Percentiles rank a stretch among this genome's conserved stretches.
These are phyloP conservation scores for Penicillium sp. DNA, from an alignment of 2,329 filamentous ascomycete genomes.

Conservation along the genomic window DNA sequence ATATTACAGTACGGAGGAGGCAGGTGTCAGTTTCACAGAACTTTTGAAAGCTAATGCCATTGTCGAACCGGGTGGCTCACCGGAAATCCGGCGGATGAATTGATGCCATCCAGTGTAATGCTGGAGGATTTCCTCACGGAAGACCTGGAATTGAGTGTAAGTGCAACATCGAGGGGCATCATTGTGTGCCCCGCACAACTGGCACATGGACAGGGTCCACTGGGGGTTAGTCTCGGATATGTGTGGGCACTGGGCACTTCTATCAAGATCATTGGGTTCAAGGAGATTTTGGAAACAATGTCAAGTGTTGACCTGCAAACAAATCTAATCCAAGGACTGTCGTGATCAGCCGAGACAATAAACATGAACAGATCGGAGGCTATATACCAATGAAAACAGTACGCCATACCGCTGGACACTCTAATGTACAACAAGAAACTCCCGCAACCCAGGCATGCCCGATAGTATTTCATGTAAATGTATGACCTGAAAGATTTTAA, in stretches of 20 bases:
- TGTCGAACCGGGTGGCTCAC: not conserved
- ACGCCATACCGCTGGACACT: slow-evolving; percentile 6
- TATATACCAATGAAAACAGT: slow-evolving; percentile 11
- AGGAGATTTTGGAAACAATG: not conserved
- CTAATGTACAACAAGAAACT: slow-evolving; percentile 7
- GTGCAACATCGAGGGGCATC: not conserved
- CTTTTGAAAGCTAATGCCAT: not conserved
- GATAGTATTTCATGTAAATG: not conserved
- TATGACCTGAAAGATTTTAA: not conserved
- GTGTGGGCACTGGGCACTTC: not conserved
- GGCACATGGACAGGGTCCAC: not conserved
- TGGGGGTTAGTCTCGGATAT: not conserved
- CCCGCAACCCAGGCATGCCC: slow-evolving; percentile 11
- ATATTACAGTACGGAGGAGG: not conserved
- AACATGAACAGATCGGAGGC: not conserved
- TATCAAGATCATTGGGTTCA: not conserved
- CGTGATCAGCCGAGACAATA: not conserved
- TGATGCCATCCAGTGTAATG: not conserved
- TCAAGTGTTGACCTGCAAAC: not conserved
- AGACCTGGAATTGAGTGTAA: not conserved
- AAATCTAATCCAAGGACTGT: not conserved
- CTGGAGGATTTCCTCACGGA: not conserved
- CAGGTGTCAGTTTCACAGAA: not conserved
- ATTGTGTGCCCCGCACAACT: not conserved
- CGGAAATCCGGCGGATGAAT: slow-evolving; percentile 5